Evolutionary conservation across 2,329 filamentous ascomycete genomes (phyloP), one percentile per base, ranked within the genome.

Genomic region (Aureobasidium sp.): DNA sequence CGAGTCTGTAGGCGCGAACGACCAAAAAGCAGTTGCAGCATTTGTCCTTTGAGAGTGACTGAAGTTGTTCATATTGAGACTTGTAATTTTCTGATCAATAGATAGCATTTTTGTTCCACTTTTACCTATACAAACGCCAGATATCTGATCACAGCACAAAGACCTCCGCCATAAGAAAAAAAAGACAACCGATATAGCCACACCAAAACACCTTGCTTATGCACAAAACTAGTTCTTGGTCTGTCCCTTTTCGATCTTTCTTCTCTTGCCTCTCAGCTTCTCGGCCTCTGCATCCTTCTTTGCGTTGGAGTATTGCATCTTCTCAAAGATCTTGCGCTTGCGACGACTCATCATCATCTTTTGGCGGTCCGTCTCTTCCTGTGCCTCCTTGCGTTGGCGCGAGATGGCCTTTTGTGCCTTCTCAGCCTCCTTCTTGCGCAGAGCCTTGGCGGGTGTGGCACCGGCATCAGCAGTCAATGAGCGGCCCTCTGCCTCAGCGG

Each of bases 261-360:
- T 89, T 76, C 90, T 86, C 87, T 99, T 99, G 62, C 82, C 84
- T 68, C 92, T 84, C 74, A 99, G 78, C 78, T 87, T 89, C 79
- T 93, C 88, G 52, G 93, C 90, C 79, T 96, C 91, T 29, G 86
- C 88, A 68, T 93, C 93, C 81, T 91, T 90, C 83, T 94, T 92
- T 78, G 88, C 92, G 77, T 97, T 96, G 65, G 87, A 91, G 77
- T 96, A 95, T 72, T 91, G 83, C 90, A 99, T 99, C 81, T 97
- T 94, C 81, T 97, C 94, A 68, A 93, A 88, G 71, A 97, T 80
- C 86, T 97, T 97, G 71, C 94, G 84, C 86, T 97, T 99, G 84
- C 95, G 94, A 76, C 95, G 90, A 76, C 89, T 90, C 81, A 97
- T 87, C 94, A 99, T 99, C 79, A 95, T 94, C 85, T 96, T 97